Evolutionary conservation across 148 eudicot species (phyloP).

Genomic region (Chenopodium quinoa): DNA sequence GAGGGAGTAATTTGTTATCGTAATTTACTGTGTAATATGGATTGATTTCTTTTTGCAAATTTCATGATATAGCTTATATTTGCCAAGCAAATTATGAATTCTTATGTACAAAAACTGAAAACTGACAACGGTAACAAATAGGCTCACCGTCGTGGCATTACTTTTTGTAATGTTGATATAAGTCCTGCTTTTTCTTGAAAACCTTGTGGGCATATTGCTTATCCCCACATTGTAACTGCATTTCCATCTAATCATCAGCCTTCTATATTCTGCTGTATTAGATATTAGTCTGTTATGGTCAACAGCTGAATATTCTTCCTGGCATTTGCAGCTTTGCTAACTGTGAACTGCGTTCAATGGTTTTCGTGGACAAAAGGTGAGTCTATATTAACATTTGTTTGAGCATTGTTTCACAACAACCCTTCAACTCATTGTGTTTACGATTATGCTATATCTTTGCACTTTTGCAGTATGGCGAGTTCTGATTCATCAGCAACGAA

Average conservation of each 20-base stretch:
- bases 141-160: neutral
- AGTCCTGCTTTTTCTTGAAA: neutral
- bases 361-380: constrained; percentile 71
- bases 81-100: neutral
- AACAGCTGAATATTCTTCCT: constrained; percentile 13
- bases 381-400: neutral
- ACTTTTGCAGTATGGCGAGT: constrained; percentile 42
- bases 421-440: neutral
- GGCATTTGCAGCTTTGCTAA: constrained; percentile 62
- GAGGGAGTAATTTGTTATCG: no score
- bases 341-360: constrained; percentile 84
- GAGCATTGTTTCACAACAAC: neutral
- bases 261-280: neutral
- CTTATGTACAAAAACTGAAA: neutral
- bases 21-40: no score
- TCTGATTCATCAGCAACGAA: constrained; percentile 42
- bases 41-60: no score
- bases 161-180: neutral
- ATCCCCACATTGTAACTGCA: neutral
- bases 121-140: neutral
- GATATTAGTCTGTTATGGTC: neutral
- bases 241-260: neutral
- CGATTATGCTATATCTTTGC: neutral
- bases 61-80: neutral
- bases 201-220: neutral